Percentiles rank a stretch among this genome's conserved stretches.
Evolutionary conservation across 768 basidiomycete genomes (phyloP).

Genomic region (Calvatia gigantea): DNA sequence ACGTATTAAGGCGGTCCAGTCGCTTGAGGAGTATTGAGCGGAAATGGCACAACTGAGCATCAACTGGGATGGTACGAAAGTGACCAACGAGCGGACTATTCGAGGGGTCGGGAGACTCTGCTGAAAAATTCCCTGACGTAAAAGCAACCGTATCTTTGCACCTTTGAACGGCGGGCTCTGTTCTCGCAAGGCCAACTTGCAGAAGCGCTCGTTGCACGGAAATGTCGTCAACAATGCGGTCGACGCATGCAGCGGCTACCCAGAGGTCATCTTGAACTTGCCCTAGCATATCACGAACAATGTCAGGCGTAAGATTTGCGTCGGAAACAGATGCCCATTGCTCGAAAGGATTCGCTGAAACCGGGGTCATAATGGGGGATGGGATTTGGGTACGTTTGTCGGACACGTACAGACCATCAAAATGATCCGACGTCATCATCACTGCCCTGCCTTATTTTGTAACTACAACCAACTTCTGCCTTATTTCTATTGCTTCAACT

Average conservation of each 20-base stretch:
- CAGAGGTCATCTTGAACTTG: constrained; percentile 66
- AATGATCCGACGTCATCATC: constrained; percentile 8
- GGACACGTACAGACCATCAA: constrained; percentile 5
- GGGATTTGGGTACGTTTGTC: neutral
- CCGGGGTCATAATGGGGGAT: constrained; percentile 32
- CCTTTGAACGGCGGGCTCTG: constrained; percentile 42
- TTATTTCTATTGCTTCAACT: neutral
- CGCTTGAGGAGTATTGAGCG: constrained; percentile 68
- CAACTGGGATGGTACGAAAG: constrained; percentile 53
- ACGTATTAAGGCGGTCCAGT: constrained; percentile 72
- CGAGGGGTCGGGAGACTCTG: constrained; percentile 5
- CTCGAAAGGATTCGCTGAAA: constrained; percentile 32
- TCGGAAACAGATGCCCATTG: constrained; percentile 59
- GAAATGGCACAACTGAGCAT: constrained; percentile 62
- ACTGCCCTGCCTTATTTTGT: neutral
- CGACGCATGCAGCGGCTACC: constrained; percentile 71
- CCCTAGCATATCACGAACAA: constrained; percentile 44
- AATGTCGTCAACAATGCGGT: constrained; percentile 60
- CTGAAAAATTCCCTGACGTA: constrained; percentile 9
- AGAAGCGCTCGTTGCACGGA: constrained; percentile 56
- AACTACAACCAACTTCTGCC: neutral
- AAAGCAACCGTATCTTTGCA: constrained; percentile 33
- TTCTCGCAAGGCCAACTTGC: constrained; percentile 61
- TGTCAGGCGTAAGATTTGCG: constrained; percentile 50
- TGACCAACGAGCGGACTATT: constrained; percentile 39